phyloP scores from a whole-genome alignment of 2,329 filamentous ascomycete genomes.

The Pezicula carpinea region DNA sequence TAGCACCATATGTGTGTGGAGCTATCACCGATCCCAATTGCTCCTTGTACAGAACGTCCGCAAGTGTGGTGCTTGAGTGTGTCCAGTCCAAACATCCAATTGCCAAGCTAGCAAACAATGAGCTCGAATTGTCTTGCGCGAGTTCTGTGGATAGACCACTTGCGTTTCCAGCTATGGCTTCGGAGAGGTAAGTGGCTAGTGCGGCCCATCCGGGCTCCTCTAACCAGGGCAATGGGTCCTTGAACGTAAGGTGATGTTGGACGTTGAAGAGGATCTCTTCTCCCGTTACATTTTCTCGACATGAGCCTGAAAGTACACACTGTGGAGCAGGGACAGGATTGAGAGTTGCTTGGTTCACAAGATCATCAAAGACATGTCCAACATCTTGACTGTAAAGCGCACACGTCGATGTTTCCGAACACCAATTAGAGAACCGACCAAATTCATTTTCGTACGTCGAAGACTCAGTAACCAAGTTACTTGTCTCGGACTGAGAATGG shows the following conservation, averaged over 20 bases:
- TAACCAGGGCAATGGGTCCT: no score
- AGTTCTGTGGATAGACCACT: background rate
- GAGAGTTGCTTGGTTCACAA: conserved; percentile 25
- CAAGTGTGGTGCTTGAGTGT: no score
- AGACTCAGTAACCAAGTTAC: conserved; percentile 31
- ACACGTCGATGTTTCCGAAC: conserved; percentile 25
- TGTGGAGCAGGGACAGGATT: conserved; percentile 30
- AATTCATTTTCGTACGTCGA: conserved; percentile 33
- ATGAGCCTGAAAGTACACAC: conserved; percentile 19
- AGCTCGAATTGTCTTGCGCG: background rate
- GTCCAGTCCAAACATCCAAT: no score
- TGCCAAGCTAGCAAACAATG: no score
- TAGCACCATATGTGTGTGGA: conserved; percentile 31
- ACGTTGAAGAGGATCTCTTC: no score
- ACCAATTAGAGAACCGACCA: conserved; percentile 35
- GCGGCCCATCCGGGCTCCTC: background rate
- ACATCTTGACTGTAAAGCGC: conserved; percentile 28
- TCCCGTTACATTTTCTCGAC: no score
- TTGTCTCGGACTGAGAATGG: conserved; percentile 32
- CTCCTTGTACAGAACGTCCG: background rate
- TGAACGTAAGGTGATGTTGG: no score
- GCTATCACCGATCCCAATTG: conserved; percentile 26
- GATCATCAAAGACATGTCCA: conserved; percentile 19
- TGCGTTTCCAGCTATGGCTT: background rate
- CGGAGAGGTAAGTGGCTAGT: background rate